These are phyloP conservation scores for Fusarium pininemorale DNA, from an alignment of 2,329 filamentous ascomycete species.

Conservation along the genomic window DNA sequence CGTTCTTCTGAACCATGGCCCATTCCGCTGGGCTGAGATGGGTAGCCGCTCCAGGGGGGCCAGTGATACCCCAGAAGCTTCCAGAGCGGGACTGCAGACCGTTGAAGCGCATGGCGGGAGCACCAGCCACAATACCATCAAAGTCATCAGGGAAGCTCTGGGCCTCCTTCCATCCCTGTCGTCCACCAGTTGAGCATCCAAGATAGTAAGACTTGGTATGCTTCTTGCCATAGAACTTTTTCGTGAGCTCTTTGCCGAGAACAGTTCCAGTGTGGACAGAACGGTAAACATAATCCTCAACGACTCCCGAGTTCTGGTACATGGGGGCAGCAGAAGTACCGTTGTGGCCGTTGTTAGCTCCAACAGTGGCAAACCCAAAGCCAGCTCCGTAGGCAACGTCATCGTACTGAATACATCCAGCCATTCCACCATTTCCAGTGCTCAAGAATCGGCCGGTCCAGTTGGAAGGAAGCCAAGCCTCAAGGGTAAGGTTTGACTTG, in stretches of 20 bases:
- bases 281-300: conserved; percentile 31
- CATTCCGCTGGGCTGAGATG: conserved; percentile 48
- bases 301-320: conserved; percentile 15
- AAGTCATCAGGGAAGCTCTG: conserved; percentile 66
- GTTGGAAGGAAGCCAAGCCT: conserved; percentile 58
- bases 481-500: conserved; percentile 41
- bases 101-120: conserved; percentile 57
- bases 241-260: conserved; percentile 19
- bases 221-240: conserved; percentile 54
- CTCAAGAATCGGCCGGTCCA: conserved; percentile 59
- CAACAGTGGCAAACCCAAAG: conserved; percentile 56
- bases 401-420: conserved; percentile 56
- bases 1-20: conserved; percentile 53
- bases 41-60: background rate
- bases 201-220: conserved; percentile 62
- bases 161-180: conserved; percentile 65
- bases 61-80: conserved; percentile 23
- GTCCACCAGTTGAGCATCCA: conserved; percentile 68
- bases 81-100: conserved; percentile 5
- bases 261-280: conserved; percentile 30
- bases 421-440: conserved; percentile 60
- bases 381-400: conserved; percentile 48
- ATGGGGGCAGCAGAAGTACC: conserved; percentile 20
- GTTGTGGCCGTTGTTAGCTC: conserved; percentile 54
- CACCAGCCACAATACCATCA: conserved; percentile 59